These are phyloP conservation scores for Alternaria ventricosa DNA, from an alignment of 2,329 filamentous ascomycete genomes.

Conservation along the genomic window DNA sequence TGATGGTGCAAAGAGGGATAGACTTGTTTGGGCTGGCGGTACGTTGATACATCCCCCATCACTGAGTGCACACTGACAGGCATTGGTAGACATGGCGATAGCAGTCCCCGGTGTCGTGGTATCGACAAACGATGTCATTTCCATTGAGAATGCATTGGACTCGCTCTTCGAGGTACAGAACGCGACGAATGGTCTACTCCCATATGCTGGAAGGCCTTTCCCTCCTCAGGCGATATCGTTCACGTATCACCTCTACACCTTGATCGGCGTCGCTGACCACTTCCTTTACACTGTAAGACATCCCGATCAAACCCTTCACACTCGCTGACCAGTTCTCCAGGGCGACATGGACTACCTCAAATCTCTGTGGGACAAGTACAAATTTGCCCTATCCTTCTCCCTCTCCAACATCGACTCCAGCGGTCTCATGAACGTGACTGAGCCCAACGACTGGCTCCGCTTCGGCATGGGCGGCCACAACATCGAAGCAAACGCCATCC, in stretches of 20 bases:
- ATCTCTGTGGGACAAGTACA: constrained; percentile 53
- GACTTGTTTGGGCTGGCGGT: constrained; percentile 65
- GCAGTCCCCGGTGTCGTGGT: constrained; percentile 62
- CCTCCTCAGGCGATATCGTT: constrained; percentile 49
- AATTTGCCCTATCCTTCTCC: constrained; percentile 53
- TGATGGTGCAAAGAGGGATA: constrained; percentile 66
- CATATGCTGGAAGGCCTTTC: constrained; percentile 59
- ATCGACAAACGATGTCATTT: constrained; percentile 61
- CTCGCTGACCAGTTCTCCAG: constrained; percentile 17
- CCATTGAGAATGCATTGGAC: constrained; percentile 58
- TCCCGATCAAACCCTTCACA: too few species aligned
- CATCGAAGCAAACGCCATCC: constrained; percentile 55
- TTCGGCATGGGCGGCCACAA: constrained; percentile 60
- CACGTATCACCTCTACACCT: constrained; percentile 63
- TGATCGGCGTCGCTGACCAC: constrained; percentile 56
- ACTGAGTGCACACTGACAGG: not conserved
- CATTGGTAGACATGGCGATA: constrained; percentile 60
- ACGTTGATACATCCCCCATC: not conserved
- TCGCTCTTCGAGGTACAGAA: constrained; percentile 57
- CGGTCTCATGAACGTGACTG: constrained; percentile 56
- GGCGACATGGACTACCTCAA: constrained; percentile 50
- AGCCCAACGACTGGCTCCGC: constrained; percentile 55
- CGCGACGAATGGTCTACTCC: constrained; percentile 52
- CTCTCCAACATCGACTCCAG: constrained; percentile 51
- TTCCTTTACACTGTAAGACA: constrained; percentile 50